Conservation (phyloP, 2,329 filamentous ascomycete genomes). For the Microcyclosporella mali region DNA sequence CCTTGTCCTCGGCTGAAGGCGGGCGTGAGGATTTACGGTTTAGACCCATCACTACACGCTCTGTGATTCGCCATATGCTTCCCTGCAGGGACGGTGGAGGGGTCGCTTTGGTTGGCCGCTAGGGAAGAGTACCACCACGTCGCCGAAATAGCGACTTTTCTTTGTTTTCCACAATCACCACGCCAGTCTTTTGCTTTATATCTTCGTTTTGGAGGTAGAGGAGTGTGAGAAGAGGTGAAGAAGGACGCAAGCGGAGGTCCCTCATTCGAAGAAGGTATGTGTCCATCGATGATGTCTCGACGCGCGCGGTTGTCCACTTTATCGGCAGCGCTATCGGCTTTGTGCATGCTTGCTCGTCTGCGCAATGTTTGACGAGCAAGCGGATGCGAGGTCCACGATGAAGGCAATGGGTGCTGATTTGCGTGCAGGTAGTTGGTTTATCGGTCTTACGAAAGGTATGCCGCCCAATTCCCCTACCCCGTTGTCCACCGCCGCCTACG, state of each 20-base stretch:
- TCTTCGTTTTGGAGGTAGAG: conserved; percentile 6
- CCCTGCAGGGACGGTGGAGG: too few species aligned
- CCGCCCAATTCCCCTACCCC: too few species aligned
- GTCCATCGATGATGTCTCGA: not conserved
- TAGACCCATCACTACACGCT: too few species aligned
- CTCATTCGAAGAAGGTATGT: not conserved
- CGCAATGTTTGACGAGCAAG: not conserved
- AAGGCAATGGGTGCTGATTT: conserved; percentile 6
- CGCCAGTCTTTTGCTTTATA: conserved; percentile 8
- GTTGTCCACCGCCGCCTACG: not conserved
- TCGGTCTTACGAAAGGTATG: conserved; percentile 19
- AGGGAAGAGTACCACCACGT: too few species aligned
- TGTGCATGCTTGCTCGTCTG: not conserved
- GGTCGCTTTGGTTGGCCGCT: too few species aligned
- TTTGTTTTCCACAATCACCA: not conserved
- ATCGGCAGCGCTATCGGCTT: conserved; percentile 3
- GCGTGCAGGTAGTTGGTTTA: conserved; percentile 10
- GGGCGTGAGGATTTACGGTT: too few species aligned
- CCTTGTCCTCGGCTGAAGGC: too few species aligned
- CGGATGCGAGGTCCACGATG: not conserved
- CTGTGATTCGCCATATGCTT: too few species aligned
- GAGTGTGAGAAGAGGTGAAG: conserved; percentile 6
- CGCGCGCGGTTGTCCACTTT: not conserved
- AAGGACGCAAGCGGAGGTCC: conserved; percentile 1
- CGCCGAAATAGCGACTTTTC: too few species aligned